Evolutionary conservation across 129 eudicot genomes (phyloP), one percentile per base, ranked within the genome.

Genomic region (Flaveria ramosissima): DNA sequence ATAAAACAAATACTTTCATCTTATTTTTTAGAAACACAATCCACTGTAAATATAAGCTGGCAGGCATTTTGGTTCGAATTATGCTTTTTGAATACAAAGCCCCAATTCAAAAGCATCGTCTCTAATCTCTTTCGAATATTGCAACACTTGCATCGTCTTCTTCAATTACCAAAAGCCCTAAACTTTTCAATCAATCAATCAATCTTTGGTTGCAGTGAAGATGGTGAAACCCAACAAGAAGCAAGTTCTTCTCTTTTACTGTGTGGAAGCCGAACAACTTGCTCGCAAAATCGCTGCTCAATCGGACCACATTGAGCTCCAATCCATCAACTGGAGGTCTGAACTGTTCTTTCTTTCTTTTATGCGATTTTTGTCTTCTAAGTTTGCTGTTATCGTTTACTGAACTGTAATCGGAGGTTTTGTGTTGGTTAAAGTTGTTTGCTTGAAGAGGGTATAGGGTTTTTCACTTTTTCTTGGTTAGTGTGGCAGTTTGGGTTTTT

Each of bases 291-390:
- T 95, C 13, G 89, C 96, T 30, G 83, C 92, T 80, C 90, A 89
- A 43, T 95, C 99, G 4, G 81, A 85, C 68, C 88, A 75, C 72
- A 91, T 95, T 84, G 86, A 86, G 70, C 97, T 95, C 55, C 97
- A 87, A 74, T 81, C 97, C 83, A 95, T 95, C 77, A 89, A 89
- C 68, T 92, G 98, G 98, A 90, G 98, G 98, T 92, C 5, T 3
- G 36, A 30, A 30, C 36, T 70, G 6, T 74, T 70, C 4, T 12
- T 21, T 6, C 3, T 27, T 52, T 24, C 13, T 65, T 56, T 15
- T 42, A n/a, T 50, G 9, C 32, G 16, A 56, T 15, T 72, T 72
- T 48, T 70, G n/a, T 36, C 4, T 50, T 76, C 23, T n/a, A 30
- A 42, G 4, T 3, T 57, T 7, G n/a, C 30, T 23, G 10, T 72